These are phyloP conservation scores for Ustilago sp. DNA, from an alignment of 1,284 basidiomycete genomes.

Conservation along the genomic window DNA sequence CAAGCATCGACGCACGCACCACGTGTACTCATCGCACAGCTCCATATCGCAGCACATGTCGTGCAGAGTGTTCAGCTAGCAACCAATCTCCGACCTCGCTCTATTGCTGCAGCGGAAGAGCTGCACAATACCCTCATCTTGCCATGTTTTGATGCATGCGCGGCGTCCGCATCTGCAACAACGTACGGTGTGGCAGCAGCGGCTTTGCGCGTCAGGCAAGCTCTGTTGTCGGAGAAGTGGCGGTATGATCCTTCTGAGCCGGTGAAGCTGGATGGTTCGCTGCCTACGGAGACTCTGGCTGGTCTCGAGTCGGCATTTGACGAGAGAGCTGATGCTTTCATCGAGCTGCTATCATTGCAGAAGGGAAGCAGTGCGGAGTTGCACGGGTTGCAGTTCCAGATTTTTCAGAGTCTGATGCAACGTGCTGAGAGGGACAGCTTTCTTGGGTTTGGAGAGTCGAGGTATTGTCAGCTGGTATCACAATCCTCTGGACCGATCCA, in stretches of 20 bases:
- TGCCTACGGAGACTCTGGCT: slow-evolving; percentile 29
- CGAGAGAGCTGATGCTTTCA: slow-evolving; percentile 30
- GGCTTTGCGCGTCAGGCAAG: slow-evolving; percentile 34
- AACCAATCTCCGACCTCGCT: slow-evolving; percentile 28
- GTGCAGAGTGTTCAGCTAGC: slow-evolving; percentile 37
- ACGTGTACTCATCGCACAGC: slow-evolving; percentile 17
- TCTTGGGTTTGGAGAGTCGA: slow-evolving; percentile 13
- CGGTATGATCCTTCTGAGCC: slow-evolving; percentile 42
- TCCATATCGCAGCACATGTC: slow-evolving; percentile 33
- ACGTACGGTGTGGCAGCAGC: slow-evolving; percentile 31
- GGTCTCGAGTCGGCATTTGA: slow-evolving; percentile 37
- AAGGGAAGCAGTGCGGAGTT: neutral
- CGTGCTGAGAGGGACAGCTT: slow-evolving; percentile 41
- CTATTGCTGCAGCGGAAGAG: slow-evolving; percentile 36
- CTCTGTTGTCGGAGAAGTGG: slow-evolving; percentile 43
- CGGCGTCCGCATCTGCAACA: neutral
- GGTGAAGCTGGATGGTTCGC: slow-evolving; percentile 45
- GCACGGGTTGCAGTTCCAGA: slow-evolving; percentile 31
- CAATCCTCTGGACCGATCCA: slow-evolving; percentile 4
- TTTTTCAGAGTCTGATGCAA: slow-evolving; percentile 37
- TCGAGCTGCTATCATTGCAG: slow-evolving; percentile 20
- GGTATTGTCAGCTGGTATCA: slow-evolving; percentile 29
- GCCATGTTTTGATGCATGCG: slow-evolving; percentile 31
- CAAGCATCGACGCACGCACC: neutral
- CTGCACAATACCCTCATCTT: slow-evolving; percentile 35